Conservation (phyloP, 2,329 filamentous ascomycete genomes). For the Colletotrichum melonis region DNA sequence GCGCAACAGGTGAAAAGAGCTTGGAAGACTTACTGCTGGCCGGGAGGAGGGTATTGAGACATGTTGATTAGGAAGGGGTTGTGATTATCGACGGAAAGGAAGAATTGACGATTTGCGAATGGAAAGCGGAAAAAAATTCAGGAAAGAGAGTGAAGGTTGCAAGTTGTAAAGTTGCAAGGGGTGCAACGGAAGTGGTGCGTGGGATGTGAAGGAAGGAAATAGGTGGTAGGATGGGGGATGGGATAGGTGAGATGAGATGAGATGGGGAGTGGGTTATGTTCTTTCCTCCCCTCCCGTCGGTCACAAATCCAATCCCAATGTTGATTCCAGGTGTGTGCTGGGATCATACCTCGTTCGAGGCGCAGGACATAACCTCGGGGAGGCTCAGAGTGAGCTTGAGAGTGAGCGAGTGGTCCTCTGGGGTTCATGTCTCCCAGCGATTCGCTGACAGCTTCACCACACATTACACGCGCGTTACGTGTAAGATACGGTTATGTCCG, state of each 20-base stretch:
- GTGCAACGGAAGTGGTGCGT: neutral
- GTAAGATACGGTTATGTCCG: neutral
- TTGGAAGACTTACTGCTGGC: constrained; percentile 25
- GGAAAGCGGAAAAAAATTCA: neutral
- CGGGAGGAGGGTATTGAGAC: constrained; percentile 47
- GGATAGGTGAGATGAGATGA: neutral
- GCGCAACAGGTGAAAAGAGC: neutral
- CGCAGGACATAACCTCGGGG: neutral
- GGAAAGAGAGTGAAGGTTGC: constrained; percentile 23
- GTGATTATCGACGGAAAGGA: constrained; percentile 2
- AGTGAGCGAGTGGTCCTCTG: neutral
- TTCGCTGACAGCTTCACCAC: neutral
- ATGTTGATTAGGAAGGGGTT: constrained; percentile 40
- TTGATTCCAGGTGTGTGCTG: neutral
- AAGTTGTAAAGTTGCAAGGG: constrained; percentile 3
- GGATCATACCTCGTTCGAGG: neutral
- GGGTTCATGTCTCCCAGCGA: neutral
- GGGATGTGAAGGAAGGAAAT: constrained; percentile 21
- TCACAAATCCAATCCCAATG: neutral
- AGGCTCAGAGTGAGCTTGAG: no score
- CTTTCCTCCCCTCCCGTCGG: neutral
- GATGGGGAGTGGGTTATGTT: neutral
- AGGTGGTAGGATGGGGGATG: neutral
- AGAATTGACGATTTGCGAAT: neutral
- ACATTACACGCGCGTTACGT: neutral